Conservation (phyloP, 2,329 filamentous ascomycete species). For the Fusarium neocosmosporiellum region DNA sequence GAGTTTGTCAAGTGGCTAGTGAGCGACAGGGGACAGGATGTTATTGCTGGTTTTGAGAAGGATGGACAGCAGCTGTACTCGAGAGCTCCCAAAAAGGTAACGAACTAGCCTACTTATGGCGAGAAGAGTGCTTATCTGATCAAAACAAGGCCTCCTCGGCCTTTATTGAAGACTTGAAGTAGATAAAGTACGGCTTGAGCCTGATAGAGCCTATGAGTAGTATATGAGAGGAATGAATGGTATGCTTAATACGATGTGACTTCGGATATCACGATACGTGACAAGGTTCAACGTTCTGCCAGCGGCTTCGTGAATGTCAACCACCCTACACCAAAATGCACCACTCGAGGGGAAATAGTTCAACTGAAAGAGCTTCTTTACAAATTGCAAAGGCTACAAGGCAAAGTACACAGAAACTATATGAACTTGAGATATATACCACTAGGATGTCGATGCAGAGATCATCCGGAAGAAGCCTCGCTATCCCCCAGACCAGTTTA, state of each 20-base stretch:
- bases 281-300: not conserved
- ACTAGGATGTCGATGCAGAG: not conserved
- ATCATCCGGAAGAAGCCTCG: not conserved
- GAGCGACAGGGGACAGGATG: slow-evolving; percentile 24
- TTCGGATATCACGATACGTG: not conserved
- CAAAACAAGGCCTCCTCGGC: not conserved
- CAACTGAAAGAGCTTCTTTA: not conserved
- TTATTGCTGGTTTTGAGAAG: slow-evolving; percentile 29
- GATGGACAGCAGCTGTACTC: slow-evolving; percentile 25
- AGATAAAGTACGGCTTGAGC: not conserved
- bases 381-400: not conserved
- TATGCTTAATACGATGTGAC: no score
- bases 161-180: not conserved
- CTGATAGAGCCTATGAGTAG: not conserved
- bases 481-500: not conserved
- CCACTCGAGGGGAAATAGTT: not conserved
- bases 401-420: not conserved
- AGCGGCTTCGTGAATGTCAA: not conserved
- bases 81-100: slow-evolving; percentile 50
- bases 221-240: not conserved
- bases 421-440: not conserved
- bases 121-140: not conserved
- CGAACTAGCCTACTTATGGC: not conserved
- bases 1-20: slow-evolving; percentile 34
- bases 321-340: not conserved